These are phyloP conservation scores for Leccinum arenicola DNA, from an alignment of 768 basidiomycete species.

Conservation along the genomic window DNA sequence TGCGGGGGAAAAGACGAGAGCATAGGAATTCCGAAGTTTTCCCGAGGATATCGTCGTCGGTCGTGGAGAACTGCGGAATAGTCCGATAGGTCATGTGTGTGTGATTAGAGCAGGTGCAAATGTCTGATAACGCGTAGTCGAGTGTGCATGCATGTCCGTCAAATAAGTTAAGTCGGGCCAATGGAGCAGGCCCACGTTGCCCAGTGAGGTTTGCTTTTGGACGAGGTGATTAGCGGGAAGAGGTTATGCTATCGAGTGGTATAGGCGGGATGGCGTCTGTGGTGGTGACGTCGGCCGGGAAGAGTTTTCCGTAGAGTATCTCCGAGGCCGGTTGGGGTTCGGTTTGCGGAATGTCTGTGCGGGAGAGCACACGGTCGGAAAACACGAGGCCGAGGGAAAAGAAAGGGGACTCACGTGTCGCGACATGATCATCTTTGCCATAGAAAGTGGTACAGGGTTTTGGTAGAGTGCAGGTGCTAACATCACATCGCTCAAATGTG, in stretches of 20 bases:
- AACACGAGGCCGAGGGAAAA: background rate
- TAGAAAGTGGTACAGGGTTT: slow-evolving; percentile 42
- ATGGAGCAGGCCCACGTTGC: slow-evolving; percentile 7
- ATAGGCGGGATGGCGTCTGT: slow-evolving; percentile 34
- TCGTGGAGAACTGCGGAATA: slow-evolving; percentile 21
- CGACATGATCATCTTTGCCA: slow-evolving; percentile 54
- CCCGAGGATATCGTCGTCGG: slow-evolving; percentile 27
- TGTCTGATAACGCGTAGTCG: slow-evolving; percentile 17
- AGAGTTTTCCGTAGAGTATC: slow-evolving; percentile 13
- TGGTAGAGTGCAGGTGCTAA: slow-evolving; percentile 44
- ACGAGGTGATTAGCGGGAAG: slow-evolving; percentile 13
- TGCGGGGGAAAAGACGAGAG: slow-evolving; percentile 15
- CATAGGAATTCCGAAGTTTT: slow-evolving; percentile 22
- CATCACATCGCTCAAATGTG: background rate
- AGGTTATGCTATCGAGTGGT: slow-evolving; percentile 33
- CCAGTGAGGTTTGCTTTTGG: slow-evolving; percentile 17
- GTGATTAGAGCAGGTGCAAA: slow-evolving; percentile 29
- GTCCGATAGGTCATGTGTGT: slow-evolving; percentile 17
- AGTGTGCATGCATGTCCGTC: slow-evolving; percentile 22
- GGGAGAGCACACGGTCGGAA: background rate
- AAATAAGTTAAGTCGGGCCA: slow-evolving; percentile 27
- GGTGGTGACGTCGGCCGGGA: slow-evolving; percentile 26
- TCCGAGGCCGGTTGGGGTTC: slow-evolving; percentile 27
- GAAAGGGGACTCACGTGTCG: slow-evolving; percentile 39
- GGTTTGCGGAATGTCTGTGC: slow-evolving; percentile 35